Base-by-base conservation (phyloP, 805 yeast species). In the Barnettozyma sp. region DNA sequence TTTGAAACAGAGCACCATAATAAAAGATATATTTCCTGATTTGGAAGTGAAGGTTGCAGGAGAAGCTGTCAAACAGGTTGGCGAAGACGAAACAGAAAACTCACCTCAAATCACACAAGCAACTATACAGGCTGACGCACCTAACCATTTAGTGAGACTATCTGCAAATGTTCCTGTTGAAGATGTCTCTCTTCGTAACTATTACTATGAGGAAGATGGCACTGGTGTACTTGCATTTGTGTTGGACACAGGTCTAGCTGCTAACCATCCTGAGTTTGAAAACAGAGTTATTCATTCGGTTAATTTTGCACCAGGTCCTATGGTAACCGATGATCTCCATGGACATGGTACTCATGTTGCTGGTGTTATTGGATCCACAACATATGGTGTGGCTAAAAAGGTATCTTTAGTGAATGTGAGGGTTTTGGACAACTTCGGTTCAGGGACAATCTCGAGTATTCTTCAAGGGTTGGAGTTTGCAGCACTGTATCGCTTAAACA, bases 281-380 rank as follows among this genome's bases (percentile, higher is more conserved):
- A 80, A 77, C 1, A 62, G 90, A 39, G 84, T 81, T 8, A 43
- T 40, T 6, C 52, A 60, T 40, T 88, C 87, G 1, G 69, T 63
- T 4, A 82, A 79, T 48, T 71, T 75, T 39, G 76, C 83, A 1
- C 50, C 63, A 1, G 82, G 80, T 4, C 27, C 24, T 16, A 21
- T 24, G n/a, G 24, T 30, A 6, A 28, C 30, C 6, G 18, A n/a
- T 10, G 96, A 87, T 54, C 57, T 59, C 7, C 76, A 78, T 45
- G 96, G 95, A 0, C 97, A 87, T 57, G 97, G 95, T 0, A 85
- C 96, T 1, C 96, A 87, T 58, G 94, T 88, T 32, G 95, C 96
- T 0, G 96, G 96, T 4, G 63, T 85, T 10, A 71, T 85, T 37
- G 95, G 90, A 0, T 83, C 95, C 2, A 66, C 61, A 35, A 73